Base-by-base conservation (phyloP, 768 basidiomycete species). In the Gautieria morchelliformis region DNA sequence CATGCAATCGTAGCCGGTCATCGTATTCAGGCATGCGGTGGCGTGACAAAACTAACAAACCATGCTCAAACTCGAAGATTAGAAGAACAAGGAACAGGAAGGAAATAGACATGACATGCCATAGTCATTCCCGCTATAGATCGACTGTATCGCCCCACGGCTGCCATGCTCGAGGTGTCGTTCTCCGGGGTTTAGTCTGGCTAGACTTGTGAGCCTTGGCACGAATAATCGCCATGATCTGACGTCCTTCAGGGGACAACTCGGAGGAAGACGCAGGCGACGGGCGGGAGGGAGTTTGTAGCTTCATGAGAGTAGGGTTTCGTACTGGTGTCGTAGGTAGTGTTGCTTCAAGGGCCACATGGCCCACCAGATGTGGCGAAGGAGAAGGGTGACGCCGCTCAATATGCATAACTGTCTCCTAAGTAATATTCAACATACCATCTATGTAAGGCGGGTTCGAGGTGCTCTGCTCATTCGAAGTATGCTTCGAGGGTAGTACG, bases 221-320 rank as follows among this genome's bases (percentile, higher is more conserved):
- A 20, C 56, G 44, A 15, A 57, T 35, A 37, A 1, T 77, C 57
- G 72, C 70, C 87, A 89, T 89, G 64, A 89, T 75, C 65, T 83
- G 76, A 62, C 75, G 76, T 5, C 78, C 83, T 33, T 83, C 70
- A 14, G 85, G 85, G 19, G 87, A 89, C 51, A 90, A 71, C 60
- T 89, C 88, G 10, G 85, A 79, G 2, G 87, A 87, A 30, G 79
- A 83, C 22, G 84, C 78, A 20, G 87, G 85, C 1, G 85, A 87
- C 3, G 83, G 78, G 50, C 63, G 65, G 3, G 30, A 47, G 22
- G 56, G 45, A 19, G 45, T 37, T 22, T 57, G 42, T 14, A 57
- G 35, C 6, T 39, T 32, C 20, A 32, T 14, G 15, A 50, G 32
- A 15, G 37, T 12, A 15, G 27, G 35, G 12, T 57, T 57, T 44